phyloP scores from a whole-genome alignment of 1,284 basidiomycete genomes.

The Agaricales sp. region DNA sequence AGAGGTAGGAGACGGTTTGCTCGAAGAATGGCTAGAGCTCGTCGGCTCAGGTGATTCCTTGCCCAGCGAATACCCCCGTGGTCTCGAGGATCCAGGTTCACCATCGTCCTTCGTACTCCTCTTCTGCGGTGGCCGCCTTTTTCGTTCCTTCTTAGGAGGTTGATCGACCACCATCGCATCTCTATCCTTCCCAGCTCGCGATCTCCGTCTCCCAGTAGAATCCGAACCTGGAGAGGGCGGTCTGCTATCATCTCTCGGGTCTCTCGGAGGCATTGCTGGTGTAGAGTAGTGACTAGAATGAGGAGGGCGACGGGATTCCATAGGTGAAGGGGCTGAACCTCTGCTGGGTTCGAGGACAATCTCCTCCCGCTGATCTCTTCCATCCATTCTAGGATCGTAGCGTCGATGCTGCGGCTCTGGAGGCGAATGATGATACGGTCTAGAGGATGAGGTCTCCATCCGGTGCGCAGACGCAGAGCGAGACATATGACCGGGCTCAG shows the following conservation, averaged over 20 bases:
- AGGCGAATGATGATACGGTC: conserved; percentile 12
- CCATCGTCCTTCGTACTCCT: conserved; percentile 27
- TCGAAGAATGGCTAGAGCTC: background rate
- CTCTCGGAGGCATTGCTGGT: background rate
- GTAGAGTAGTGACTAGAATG: background rate
- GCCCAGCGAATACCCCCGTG: background rate
- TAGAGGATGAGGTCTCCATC: background rate
- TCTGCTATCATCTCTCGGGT: conserved; percentile 24
- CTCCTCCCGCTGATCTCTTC: background rate
- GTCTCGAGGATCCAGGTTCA: conserved; percentile 15
- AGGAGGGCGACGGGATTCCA: background rate
- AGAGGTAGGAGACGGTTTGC: background rate
- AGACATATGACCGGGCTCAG: conserved; percentile 22
- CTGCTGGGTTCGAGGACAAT: background rate
- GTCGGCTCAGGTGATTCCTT: background rate
- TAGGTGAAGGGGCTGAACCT: background rate
- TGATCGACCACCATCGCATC: conserved; percentile 25
- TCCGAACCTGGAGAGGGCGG: conserved; percentile 15
- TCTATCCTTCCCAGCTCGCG: conserved; percentile 25
- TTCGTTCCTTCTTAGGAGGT: conserved; percentile 31
- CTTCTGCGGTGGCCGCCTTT: conserved; percentile 24
- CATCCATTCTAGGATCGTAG: background rate
- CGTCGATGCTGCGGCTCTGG: conserved; percentile 19
- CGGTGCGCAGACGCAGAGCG: conserved; percentile 1
- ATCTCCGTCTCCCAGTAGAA: conserved; percentile 16